Evolutionary conservation across 1,139 yeast genomes (phyloP).

Genomic region (Diutina pseudorugosa): DNA sequence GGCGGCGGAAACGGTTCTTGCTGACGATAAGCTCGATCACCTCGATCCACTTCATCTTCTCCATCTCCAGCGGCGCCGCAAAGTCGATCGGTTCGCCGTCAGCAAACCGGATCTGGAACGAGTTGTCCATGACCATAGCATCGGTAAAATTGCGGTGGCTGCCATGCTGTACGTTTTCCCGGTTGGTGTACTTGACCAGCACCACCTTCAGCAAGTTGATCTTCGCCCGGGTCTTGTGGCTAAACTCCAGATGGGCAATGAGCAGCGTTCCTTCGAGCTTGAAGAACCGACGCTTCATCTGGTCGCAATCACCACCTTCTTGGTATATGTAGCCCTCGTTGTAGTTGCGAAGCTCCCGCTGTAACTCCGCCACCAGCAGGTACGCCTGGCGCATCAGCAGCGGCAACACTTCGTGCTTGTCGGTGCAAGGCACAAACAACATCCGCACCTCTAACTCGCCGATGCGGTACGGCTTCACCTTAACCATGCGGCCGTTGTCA

Average conservation of each 20-base stretch:
- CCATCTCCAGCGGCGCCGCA: conserved; percentile 50
- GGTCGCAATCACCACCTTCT: conserved; percentile 67
- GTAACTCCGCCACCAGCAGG: conserved; percentile 36
- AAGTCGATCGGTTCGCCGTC: conserved; percentile 63
- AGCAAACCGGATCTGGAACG: conserved; percentile 50
- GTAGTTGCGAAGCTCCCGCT: conserved; percentile 21
- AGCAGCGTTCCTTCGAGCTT: conserved; percentile 48
- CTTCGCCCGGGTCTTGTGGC: conserved; percentile 52
- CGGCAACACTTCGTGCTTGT: conserved; percentile 48
- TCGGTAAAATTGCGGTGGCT: conserved; percentile 49
- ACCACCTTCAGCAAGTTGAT: conserved; percentile 53
- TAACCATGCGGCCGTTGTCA: conserved; percentile 9
- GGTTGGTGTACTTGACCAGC: conserved; percentile 40
- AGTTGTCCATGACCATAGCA: conserved; percentile 45
- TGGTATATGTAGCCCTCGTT: conserved; percentile 59
- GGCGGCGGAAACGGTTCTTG: conserved; percentile 42
- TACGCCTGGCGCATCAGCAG: conserved; percentile 50
- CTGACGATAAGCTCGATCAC: conserved; percentile 40
- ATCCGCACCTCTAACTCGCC: conserved; percentile 62
- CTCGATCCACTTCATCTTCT: conserved; percentile 44
- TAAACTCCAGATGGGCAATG: conserved; percentile 52
- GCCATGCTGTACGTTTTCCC: conserved; percentile 22
- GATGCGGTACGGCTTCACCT: conserved; percentile 29
- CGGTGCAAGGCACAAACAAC: conserved; percentile 56
- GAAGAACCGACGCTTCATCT: conserved; percentile 52